Evolutionary conservation across 192 early-diverging fungal species (phyloP), one percentile per base, ranked within the genome.

Genomic region (Fimicolochytrium jonesii): DNA sequence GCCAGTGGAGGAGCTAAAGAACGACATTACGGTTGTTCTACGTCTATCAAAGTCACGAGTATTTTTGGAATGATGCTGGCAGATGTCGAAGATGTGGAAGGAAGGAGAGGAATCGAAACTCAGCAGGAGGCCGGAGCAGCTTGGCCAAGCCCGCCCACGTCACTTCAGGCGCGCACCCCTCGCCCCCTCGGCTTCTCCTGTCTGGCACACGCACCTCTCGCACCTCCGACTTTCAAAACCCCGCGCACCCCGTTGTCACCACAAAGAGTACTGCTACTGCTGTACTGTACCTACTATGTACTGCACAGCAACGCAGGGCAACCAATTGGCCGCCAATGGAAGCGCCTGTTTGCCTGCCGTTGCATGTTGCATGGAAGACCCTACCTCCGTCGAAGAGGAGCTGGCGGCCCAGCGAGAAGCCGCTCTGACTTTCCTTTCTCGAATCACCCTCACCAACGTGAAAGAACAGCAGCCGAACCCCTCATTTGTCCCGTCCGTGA

Each of bases 341-440:
- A 42, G 41, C 20, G 41, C 15, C 41, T 1, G 20, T 42, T 42
- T n/a, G 20, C 15, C 15, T n/a, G 41, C n/a, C n/a, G n/a, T n/a
- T 42, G 41, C 41, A n/a, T n/a, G 20, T 20, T 42, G 41, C 41
- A 42, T 42, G 41, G 41, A 42, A 15, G 41, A 42, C 15, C 20
- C 41, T 0, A 42, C 1, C 41, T n/a, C 20, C 20, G 41, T n/a
- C 20, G 41, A 42, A 18, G 41, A 50, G n/a, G n/a, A 50, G 1
- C 18, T 23, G 15, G 48, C 48, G 13, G n/a, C 25, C n/a, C 61
- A 51, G 13, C 64, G 41, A 23, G 57, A 56, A 10, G 66, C 66
- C 7, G 66, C 66, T 20, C 41, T 67, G 23, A n/a, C 37, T 15
- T 67, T 67, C 36, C 50, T 67, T 22, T 26, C 56, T 11, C 30